Evolutionary conservation across 768 basidiomycete genomes (phyloP).

Genomic region (Tubosaeta sp.): DNA sequence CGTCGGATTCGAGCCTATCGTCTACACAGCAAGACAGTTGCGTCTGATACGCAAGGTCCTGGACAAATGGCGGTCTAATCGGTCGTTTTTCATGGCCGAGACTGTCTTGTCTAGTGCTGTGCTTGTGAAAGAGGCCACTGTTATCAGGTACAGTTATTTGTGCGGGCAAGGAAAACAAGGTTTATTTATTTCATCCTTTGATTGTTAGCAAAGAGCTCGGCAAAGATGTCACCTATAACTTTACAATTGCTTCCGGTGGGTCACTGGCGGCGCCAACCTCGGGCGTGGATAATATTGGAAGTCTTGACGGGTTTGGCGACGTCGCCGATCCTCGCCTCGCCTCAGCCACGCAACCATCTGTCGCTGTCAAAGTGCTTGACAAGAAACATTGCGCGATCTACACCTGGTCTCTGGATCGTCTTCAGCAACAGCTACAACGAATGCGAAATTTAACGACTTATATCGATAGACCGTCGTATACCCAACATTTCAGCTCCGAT

Average conservation of each 20-base stretch:
- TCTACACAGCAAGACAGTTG: slow-evolving; percentile 80
- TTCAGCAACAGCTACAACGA: slow-evolving; percentile 83
- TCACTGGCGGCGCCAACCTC: slow-evolving; percentile 76
- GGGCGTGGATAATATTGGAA: slow-evolving; percentile 79
- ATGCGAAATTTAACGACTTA: slow-evolving; percentile 93
- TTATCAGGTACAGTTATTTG: slow-evolving; percentile 60
- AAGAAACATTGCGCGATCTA: slow-evolving; percentile 83
- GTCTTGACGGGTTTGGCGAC: slow-evolving; percentile 89
- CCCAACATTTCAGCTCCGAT: slow-evolving; percentile 89
- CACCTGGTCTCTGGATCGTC: slow-evolving; percentile 84
- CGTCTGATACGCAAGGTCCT: slow-evolving; percentile 79
- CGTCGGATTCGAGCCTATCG: slow-evolving; percentile 68
- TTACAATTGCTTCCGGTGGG: slow-evolving; percentile 82
- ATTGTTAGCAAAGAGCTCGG: slow-evolving; percentile 73
- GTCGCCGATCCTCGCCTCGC: slow-evolving; percentile 79
- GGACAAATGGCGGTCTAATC: slow-evolving; percentile 79
- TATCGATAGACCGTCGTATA: slow-evolving; percentile 89
- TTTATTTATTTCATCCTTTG: slow-evolving; percentile 9
- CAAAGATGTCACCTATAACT: slow-evolving; percentile 89
- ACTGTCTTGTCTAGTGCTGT: slow-evolving; percentile 80
- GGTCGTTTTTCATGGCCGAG: slow-evolving; percentile 92
- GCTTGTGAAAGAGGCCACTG: slow-evolving; percentile 88
- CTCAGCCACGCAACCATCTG: slow-evolving; percentile 72
- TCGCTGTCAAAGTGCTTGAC: slow-evolving; percentile 90
- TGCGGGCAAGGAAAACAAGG: neutral